These are phyloP conservation scores for Trichoderma koningii DNA, from an alignment of 2,329 filamentous ascomycete species.

Conservation along the genomic window DNA sequence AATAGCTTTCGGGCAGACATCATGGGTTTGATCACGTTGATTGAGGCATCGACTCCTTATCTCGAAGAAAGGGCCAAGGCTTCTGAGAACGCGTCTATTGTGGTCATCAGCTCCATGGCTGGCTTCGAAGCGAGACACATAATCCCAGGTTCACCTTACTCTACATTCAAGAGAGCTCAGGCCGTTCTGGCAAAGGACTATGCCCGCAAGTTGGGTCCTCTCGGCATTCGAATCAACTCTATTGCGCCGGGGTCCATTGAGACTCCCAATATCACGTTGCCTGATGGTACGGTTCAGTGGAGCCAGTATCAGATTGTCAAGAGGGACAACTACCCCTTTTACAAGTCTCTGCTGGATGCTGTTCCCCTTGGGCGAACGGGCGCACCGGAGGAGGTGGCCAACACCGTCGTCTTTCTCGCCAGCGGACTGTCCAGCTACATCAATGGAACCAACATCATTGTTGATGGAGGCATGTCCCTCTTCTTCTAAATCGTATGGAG, in stretches of 20 bases:
- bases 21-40: constrained; percentile 32
- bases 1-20: constrained; percentile 35
- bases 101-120: constrained; percentile 35
- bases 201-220: constrained; percentile 29
- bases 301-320: constrained; percentile 30
- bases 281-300: constrained; percentile 32
- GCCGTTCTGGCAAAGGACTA: constrained; percentile 34
- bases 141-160: constrained; percentile 30
- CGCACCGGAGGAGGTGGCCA: constrained; percentile 31
- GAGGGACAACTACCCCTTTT: constrained; percentile 23
- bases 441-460: constrained; percentile 30
- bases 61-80: constrained; percentile 27
- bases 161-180: constrained; percentile 33
- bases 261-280: constrained; percentile 22
- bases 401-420: constrained; percentile 33
- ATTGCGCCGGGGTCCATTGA: constrained; percentile 32
- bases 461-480: constrained; percentile 32
- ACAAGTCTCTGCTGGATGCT: constrained; percentile 16
- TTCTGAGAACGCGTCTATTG: constrained; percentile 32
- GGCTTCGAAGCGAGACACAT: constrained; percentile 31
- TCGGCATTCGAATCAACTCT: constrained; percentile 34
- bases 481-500: neutral
- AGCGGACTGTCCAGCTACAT: constrained; percentile 32
- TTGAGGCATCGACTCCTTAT: constrained; percentile 30
- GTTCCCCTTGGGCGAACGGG: constrained; percentile 31